These are phyloP conservation scores for Populus alba DNA, from an alignment of 345 rosid genomes.

Conservation along the genomic window DNA sequence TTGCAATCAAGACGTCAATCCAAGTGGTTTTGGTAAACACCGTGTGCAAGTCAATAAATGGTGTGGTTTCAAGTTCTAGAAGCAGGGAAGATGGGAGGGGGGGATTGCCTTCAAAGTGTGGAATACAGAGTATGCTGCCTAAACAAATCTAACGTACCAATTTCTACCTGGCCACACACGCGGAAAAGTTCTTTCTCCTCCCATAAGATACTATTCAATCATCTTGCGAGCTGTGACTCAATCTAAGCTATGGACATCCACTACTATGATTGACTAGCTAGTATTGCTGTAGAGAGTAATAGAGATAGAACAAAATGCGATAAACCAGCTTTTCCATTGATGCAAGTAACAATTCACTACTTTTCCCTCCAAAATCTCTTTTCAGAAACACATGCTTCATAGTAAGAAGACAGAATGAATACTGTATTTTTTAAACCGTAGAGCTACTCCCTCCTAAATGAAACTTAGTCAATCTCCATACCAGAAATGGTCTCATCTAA, in stretches of 20 bases:
- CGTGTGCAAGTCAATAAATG: neutral
- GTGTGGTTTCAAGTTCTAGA: neutral
- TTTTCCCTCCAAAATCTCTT: neutral
- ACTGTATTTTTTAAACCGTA: neutral
- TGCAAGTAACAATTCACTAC: neutral
- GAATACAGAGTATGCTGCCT: neutral
- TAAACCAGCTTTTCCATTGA: neutral
- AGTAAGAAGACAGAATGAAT: neutral
- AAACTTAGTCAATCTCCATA: constrained; percentile 47
- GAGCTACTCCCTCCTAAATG: neutral
- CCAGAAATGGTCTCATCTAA: constrained; percentile 55
- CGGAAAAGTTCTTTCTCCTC: neutral
- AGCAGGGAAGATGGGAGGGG: neutral
- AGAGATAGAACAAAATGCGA: neutral
- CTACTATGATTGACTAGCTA: neutral
- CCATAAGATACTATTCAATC: no score
- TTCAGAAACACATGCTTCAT: neutral
- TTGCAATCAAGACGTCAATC: no score
- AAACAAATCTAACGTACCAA: neutral
- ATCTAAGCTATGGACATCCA: neutral
- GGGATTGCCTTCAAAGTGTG: neutral
- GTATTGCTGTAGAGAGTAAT: neutral
- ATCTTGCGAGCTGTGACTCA: neutral
- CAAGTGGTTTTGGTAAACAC: neutral
- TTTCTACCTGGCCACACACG: neutral